These are phyloP conservation scores for Fusarium praegraminearum DNA, from an alignment of 2,329 filamentous ascomycete species.

Conservation along the genomic window DNA sequence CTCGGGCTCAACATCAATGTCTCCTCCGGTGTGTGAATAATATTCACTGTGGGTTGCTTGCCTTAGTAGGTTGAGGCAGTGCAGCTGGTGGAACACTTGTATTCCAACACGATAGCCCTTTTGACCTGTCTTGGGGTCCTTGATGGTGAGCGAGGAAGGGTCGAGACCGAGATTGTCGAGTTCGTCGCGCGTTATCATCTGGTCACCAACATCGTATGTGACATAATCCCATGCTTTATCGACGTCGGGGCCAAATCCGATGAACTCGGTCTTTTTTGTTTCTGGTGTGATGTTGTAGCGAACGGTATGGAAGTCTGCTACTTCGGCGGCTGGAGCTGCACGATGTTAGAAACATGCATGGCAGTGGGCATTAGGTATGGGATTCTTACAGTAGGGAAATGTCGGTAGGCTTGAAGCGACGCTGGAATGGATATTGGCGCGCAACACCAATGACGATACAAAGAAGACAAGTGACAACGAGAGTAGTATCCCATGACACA, in stretches of 20 bases:
- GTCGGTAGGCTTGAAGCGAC: background rate
- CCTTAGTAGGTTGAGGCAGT: slow-evolving; percentile 62
- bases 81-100: slow-evolving; percentile 67
- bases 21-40: slow-evolving; percentile 61
- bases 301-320: slow-evolving; percentile 62
- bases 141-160: slow-evolving; percentile 66
- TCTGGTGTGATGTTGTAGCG: slow-evolving; percentile 63
- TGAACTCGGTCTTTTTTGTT: slow-evolving; percentile 61
- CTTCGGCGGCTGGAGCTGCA: slow-evolving; percentile 60
- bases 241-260: slow-evolving; percentile 67
- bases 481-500: slow-evolving; percentile 27
- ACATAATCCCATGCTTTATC: slow-evolving; percentile 69
- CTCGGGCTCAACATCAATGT: slow-evolving; percentile 56
- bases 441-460: slow-evolving; percentile 21
- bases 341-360: background rate
- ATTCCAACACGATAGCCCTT: slow-evolving; percentile 70
- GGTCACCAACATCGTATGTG: slow-evolving; percentile 65
- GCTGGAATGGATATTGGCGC: background rate
- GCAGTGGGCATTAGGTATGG: background rate
- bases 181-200: slow-evolving; percentile 68
- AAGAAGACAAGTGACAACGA: slow-evolving; percentile 33
- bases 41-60: slow-evolving; percentile 64
- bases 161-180: slow-evolving; percentile 65
- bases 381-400: slow-evolving; percentile 34
- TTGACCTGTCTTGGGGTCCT: slow-evolving; percentile 66